A percentile compares a stretch with the other conserved stretches of the same genome.
phyloP scores from a whole-genome alignment of 192 early-diverging fungal genomes.

The Umbelopsis ramanniana region DNA sequence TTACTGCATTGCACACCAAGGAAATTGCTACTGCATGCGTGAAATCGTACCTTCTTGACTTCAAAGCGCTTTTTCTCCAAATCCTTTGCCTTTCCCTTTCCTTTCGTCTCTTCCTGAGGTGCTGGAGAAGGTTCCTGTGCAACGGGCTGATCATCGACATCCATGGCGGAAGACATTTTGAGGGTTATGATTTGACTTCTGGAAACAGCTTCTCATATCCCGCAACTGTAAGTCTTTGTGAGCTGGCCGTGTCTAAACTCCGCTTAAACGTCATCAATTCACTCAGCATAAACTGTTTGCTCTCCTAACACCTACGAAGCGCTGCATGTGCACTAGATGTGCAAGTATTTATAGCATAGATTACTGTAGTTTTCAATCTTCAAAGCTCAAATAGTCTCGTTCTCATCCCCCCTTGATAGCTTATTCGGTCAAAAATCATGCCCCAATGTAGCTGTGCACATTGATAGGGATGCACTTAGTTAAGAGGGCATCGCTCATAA shows the following conservation, averaged over 20 bases:
- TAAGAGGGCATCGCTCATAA: too few relatives aligned
- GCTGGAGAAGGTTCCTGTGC: background rate
- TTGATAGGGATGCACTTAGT: too few relatives aligned
- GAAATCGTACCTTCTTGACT: slow-evolving; percentile 81
- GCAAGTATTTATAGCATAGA: too few relatives aligned
- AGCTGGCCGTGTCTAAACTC: background rate
- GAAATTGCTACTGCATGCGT: background rate
- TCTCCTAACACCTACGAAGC: too few relatives aligned
- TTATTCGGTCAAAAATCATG: too few relatives aligned
- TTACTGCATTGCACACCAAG: background rate
- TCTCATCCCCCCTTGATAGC: too few relatives aligned
- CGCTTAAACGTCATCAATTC: slow-evolving; percentile 17
- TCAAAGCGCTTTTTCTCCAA: slow-evolving; percentile 84
- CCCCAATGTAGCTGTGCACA: too few relatives aligned
- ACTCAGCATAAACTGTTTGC: background rate
- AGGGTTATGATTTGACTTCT: background rate
- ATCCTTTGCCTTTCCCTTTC: slow-evolving; percentile 62
- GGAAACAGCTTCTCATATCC: background rate
- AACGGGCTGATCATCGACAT: slow-evolving; percentile 34
- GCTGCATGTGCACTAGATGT: too few relatives aligned
- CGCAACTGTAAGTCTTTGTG: background rate
- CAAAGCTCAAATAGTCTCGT: too few relatives aligned
- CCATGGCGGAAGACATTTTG: slow-evolving; percentile 41
- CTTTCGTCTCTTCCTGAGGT: slow-evolving; percentile 24
- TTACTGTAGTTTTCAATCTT: too few relatives aligned